phyloP scores from a whole-genome alignment of 495 filamentous ascomycete species.

The Penicillium silybi region DNA sequence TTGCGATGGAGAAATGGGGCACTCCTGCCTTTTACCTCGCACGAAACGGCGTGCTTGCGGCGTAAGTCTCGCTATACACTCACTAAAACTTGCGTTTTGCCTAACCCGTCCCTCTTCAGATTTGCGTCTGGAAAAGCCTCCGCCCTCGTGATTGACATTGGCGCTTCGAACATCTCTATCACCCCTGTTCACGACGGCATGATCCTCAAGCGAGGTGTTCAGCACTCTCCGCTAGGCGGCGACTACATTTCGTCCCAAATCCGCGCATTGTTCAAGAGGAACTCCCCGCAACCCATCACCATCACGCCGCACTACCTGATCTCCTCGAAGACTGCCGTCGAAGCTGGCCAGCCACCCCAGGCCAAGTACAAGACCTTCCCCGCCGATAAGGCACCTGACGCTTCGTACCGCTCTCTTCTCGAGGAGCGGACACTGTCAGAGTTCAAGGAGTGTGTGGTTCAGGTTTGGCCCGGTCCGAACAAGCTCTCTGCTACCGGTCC shows the following conservation, averaged over 20 bases:
- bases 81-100: background rate
- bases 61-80: slow-evolving; percentile 41
- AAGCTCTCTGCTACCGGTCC: slow-evolving; percentile 56
- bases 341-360: slow-evolving; percentile 77
- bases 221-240: slow-evolving; percentile 78
- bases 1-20: slow-evolving; percentile 94
- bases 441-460: slow-evolving; percentile 96
- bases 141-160: slow-evolving; percentile 86
- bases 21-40: slow-evolving; percentile 90
- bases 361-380: slow-evolving; percentile 64
- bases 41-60: slow-evolving; percentile 59
- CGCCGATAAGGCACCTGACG: slow-evolving; percentile 55
- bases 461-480: slow-evolving; percentile 84
- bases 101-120: slow-evolving; percentile 29
- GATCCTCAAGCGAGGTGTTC: slow-evolving; percentile 83
- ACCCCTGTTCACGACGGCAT: slow-evolving; percentile 92
- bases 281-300: slow-evolving; percentile 70
- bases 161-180: slow-evolving; percentile 84
- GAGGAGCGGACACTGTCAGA: slow-evolving; percentile 92
- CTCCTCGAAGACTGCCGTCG: slow-evolving; percentile 78
- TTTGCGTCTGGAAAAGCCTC: slow-evolving; percentile 92
- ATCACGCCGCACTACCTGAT: slow-evolving; percentile 85
- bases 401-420: slow-evolving; percentile 72
- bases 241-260: slow-evolving; percentile 87
- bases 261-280: slow-evolving; percentile 68